Percentiles rank a stretch among this genome's conserved stretches.
These are phyloP conservation scores for Dryas integrifolia DNA, from an alignment of 331 rosid genomes.

Conservation along the genomic window DNA sequence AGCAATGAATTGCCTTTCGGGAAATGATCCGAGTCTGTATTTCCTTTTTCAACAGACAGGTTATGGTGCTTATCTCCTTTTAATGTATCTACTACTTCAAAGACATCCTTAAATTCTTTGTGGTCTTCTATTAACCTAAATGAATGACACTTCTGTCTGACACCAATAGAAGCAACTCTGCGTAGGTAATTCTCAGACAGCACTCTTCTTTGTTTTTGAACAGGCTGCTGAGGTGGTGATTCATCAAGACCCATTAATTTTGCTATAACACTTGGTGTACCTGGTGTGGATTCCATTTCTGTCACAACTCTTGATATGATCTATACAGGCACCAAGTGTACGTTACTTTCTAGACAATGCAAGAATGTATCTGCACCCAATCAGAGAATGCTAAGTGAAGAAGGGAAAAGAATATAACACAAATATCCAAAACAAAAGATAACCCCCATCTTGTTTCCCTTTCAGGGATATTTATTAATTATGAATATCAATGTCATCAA, in stretches of 20 bases:
- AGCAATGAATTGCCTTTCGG: neutral
- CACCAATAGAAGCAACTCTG: conserved; percentile 71
- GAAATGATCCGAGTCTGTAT: conserved; percentile 18
- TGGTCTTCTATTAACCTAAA: conserved; percentile 37
- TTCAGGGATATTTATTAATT: neutral
- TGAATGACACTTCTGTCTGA: conserved; percentile 41
- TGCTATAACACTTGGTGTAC: conserved; percentile 59
- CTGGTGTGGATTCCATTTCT: conserved; percentile 51
- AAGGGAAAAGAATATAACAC: conserved; percentile 11
- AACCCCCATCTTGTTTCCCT: neutral
- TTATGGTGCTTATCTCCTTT: conserved; percentile 30
- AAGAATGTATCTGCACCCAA: conserved; percentile 38
- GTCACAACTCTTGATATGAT: conserved; percentile 16
- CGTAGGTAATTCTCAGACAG: conserved; percentile 66
- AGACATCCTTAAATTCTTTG: conserved; percentile 32
- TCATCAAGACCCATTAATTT: conserved; percentile 77
- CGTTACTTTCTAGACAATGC: conserved; percentile 34
- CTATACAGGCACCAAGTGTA: conserved; percentile 15
- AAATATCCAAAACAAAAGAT: conserved; percentile 9
- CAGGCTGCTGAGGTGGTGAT: conserved; percentile 36
- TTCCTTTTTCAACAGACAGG: conserved; percentile 26
- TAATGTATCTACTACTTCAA: conserved; percentile 32
- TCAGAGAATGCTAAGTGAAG: conserved; percentile 25
- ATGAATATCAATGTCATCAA: neutral
- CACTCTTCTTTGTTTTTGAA: conserved; percentile 50